phyloP scores from a whole-genome alignment of 2,329 filamentous ascomycete genomes.

The Colletotrichum brevisporum region DNA sequence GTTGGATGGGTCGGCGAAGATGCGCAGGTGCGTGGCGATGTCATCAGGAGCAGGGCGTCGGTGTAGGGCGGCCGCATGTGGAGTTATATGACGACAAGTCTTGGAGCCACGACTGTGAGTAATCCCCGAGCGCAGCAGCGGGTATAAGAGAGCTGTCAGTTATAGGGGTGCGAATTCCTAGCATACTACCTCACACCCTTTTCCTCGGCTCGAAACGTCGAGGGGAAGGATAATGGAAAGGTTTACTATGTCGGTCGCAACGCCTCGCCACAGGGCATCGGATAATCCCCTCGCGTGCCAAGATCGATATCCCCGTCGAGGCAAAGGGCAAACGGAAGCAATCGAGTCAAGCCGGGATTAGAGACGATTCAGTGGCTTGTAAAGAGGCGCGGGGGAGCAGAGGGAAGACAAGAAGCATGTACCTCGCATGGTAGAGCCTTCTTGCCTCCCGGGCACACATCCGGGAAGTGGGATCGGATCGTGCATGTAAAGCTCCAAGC shows the following conservation, averaged over 20 bases:
- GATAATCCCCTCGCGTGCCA: neutral
- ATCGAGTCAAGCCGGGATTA: slow-evolving; percentile 22
- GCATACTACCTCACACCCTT: neutral
- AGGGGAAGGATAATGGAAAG: neutral
- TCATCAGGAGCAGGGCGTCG: neutral
- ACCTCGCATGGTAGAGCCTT: slow-evolving; percentile 16
- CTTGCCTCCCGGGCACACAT: neutral
- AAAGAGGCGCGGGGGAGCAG: neutral
- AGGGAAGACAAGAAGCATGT: too few species aligned
- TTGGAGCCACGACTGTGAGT: neutral
- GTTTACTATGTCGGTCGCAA: neutral
- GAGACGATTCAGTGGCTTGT: slow-evolving; percentile 19
- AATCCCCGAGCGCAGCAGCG: too few species aligned
- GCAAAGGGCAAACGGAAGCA: neutral
- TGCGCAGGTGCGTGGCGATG: slow-evolving; percentile 18
- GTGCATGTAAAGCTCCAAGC: slow-evolving; percentile 3
- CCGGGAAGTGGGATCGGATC: slow-evolving; percentile 7
- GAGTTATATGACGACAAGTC: slow-evolving; percentile 27
- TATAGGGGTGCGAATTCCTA: too few species aligned
- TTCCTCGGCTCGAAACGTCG: neutral
- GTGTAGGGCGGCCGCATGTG: neutral
- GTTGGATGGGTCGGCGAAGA: slow-evolving; percentile 29
- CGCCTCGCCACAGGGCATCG: neutral
- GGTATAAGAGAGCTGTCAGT: too few species aligned
- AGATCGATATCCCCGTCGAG: neutral